phyloP scores from a whole-genome alignment of 441 rosid species.

The Populus hybrid region DNA sequence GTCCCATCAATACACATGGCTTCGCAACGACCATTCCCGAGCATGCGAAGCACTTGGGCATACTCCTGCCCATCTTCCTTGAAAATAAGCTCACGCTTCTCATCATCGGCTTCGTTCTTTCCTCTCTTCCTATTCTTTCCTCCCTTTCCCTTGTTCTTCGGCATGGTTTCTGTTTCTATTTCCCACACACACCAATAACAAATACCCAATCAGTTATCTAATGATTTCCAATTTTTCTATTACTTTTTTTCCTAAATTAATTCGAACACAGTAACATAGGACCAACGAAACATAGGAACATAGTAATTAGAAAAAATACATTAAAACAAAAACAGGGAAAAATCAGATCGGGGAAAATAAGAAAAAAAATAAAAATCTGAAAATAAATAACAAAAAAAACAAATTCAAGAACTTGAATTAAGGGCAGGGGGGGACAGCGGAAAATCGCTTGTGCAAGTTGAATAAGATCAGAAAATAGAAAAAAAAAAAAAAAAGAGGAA shows the following conservation, averaged over 20 bases:
- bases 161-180: slow-evolving; percentile 38
- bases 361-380: too few species aligned
- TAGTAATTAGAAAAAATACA: not conserved
- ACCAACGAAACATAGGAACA: not conserved
- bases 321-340: too few species aligned
- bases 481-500: too few species aligned
- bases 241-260: too few species aligned
- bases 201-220: not conserved
- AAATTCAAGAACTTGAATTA: too few species aligned
- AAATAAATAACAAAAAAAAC: too few species aligned
- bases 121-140: slow-evolving; percentile 90
- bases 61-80: slow-evolving; percentile 84
- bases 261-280: not conserved
- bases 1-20: slow-evolving; percentile 65
- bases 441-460: too few species aligned
- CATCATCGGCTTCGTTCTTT: slow-evolving; percentile 78
- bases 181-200: not conserved
- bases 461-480: too few species aligned
- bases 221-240: not conserved
- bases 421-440: too few species aligned
- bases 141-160: slow-evolving; percentile 85
- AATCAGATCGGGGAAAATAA: too few species aligned
- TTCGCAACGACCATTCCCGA: slow-evolving; percentile 71
- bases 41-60: slow-evolving; percentile 73
- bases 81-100: slow-evolving; percentile 69